Evolutionary conservation across 768 basidiomycete genomes (phyloP).

Genomic region (Mrakia blollopis): DNA sequence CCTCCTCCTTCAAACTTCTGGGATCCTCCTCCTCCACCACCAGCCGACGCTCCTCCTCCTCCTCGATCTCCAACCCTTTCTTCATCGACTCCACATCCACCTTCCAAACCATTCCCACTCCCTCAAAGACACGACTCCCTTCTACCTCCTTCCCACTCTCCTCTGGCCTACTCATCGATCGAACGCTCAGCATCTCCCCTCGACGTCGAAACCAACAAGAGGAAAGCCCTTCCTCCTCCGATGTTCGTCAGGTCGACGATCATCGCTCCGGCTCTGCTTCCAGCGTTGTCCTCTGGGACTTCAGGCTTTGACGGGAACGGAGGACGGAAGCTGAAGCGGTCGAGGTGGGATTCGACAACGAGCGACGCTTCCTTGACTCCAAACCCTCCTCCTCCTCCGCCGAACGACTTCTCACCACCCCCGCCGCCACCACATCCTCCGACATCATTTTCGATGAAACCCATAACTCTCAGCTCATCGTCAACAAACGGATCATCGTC

Average conservation of each 20-base stretch:
- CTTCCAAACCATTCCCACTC: background rate
- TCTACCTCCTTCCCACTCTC: slow-evolving; percentile 27
- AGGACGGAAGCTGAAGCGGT: slow-evolving; percentile 2
- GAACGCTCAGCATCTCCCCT: background rate
- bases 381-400: background rate
- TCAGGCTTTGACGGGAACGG: background rate
- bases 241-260: slow-evolving; percentile 65
- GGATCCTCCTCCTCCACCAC: slow-evolving; percentile 38
- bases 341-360: slow-evolving; percentile 15
- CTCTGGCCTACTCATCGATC: slow-evolving; percentile 19
- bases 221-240: background rate
- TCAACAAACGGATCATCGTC: background rate
- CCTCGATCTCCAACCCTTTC: slow-evolving; percentile 62
- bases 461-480: background rate
- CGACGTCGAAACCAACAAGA: background rate
- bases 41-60: slow-evolving; percentile 50
- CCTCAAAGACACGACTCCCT: background rate
- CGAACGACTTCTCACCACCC: too few species aligned
- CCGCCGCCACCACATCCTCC: background rate
- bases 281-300: background rate
- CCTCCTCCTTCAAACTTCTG: slow-evolving; percentile 33
- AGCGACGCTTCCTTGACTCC: too few species aligned
- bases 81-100: background rate
- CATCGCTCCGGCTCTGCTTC: background rate
- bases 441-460: background rate